Conservation (phyloP, 176 grass and related monocot species). For the Oryza punctata region DNA sequence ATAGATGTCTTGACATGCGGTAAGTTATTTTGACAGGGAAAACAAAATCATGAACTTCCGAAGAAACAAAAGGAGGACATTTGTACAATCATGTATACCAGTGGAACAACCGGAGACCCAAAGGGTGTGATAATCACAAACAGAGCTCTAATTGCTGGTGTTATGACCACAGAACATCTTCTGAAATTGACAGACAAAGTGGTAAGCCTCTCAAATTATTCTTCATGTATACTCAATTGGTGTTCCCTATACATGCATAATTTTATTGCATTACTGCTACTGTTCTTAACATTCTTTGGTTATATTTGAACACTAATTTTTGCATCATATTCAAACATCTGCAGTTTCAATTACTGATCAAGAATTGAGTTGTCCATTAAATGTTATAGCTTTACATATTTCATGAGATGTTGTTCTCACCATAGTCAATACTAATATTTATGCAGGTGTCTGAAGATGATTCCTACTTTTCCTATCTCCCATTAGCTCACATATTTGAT, state of each 20-base stretch:
- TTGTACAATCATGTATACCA: conserved; percentile 98
- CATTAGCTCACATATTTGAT: conserved; percentile 98
- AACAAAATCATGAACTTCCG: conserved; percentile 41
- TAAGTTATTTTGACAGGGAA: conserved; percentile 50
- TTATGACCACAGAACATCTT: conserved; percentile 77
- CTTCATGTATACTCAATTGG: neutral
- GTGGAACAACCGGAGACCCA: conserved; percentile 92
- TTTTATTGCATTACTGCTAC: neutral
- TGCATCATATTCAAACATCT: neutral
- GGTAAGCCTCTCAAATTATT: conserved; percentile 43
- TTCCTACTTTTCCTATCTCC: conserved; percentile 97
- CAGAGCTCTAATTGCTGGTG: conserved; percentile 66
- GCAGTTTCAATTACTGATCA: neutral
- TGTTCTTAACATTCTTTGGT: neutral
- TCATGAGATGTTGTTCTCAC: neutral
- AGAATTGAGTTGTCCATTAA: conserved; percentile 9
- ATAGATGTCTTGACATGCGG: neutral
- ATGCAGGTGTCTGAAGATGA: conserved; percentile 80
- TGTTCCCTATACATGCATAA: neutral
- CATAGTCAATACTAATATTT: neutral
- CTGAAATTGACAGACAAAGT: conserved; percentile 85
- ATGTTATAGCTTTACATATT: neutral
- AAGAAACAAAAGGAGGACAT: conserved; percentile 66
- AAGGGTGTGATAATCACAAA: conserved; percentile 94
- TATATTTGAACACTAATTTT: neutral